Conservation (phyloP, 2,329 filamentous ascomycete species). For the Fonsecaea nubica region DNA sequence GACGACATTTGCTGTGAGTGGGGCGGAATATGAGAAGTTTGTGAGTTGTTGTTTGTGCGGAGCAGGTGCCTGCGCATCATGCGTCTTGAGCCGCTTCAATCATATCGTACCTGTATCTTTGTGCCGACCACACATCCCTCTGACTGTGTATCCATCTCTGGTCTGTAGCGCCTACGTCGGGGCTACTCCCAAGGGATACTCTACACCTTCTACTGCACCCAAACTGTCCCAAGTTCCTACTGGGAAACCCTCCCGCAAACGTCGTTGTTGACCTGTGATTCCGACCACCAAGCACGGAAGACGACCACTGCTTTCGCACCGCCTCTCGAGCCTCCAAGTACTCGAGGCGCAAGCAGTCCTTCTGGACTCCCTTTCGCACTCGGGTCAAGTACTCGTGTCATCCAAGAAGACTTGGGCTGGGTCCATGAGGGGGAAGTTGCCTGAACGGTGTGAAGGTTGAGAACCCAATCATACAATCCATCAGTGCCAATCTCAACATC, state of each 20-base stretch:
- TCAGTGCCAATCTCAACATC: background rate
- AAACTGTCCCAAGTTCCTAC: background rate
- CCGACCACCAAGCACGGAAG: background rate
- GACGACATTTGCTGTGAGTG: conserved; percentile 5
- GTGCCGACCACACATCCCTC: conserved; percentile 1
- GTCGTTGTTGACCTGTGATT: background rate
- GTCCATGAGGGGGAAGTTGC: background rate
- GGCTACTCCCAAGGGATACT: background rate
- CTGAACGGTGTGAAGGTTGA: background rate
- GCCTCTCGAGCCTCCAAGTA: background rate
- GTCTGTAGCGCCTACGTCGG: background rate
- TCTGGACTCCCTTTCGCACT: background rate
- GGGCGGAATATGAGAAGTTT: background rate
- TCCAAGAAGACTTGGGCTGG: background rate
- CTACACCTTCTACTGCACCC: background rate
- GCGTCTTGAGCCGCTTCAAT: conserved; percentile 4
- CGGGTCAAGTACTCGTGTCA: background rate
- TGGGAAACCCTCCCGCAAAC: background rate
- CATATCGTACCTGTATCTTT: background rate
- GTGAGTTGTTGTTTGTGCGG: conserved; percentile 1
- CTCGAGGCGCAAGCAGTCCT: background rate
- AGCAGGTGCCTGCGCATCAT: conserved; percentile 1
- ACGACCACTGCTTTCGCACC: background rate
- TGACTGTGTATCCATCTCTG: conserved; percentile 4
- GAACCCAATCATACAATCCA: conserved; percentile 1